Base-by-base conservation (phyloP, 2,329 filamentous ascomycete species). In the Alternaria sp. region DNA sequence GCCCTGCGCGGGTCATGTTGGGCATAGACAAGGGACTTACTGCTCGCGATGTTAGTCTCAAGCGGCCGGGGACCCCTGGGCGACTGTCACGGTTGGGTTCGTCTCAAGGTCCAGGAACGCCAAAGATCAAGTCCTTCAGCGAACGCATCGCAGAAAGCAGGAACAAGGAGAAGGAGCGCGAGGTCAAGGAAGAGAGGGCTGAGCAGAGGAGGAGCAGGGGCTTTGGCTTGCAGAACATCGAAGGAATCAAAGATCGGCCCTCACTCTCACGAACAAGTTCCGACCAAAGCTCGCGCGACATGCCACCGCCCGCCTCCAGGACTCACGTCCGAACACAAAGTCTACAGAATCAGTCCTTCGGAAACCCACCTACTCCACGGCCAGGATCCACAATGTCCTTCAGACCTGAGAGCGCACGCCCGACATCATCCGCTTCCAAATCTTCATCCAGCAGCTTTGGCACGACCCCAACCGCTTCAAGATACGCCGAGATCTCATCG, bases 11-110 rank as follows among this genome's bases (percentile, higher is more conserved):
- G 61, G 87, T 95, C 14, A 79, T 93, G 18, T 78, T 98, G 16
- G 94, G 95, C 5, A 96, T 98, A 63, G 94, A 97, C 79, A 96
- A 96, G 75, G 93, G 93, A 1, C 81, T 94, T 36, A 90, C 85
- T 69, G 93, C 90, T 2, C 87, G 87, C 59, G 93, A 97, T 70
- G 85, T 98, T 32, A 97, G 94, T 3, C 81, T 98, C 28, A 95
- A 92, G 77, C 85, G 92, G 66, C 55, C 69, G 8, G 58, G 65
- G 18, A 63, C 61, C 26, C 61, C 51, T 18, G 60, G 59, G 12
- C 38, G 65, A 0, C 57, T 69, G 18, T 66, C 70, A 2, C 67
- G 73, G n/a, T 16, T 71, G 9, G 88, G 86, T 65, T 84, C 87
- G 2, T 59, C 67, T 3, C 59, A 62, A n/a, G 51, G 57, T 5